A percentile compares a stretch with the other conserved stretches of the same genome.
Conservation (phyloP, 805 yeast species). For the Nakazawaea molendinolei region DNA sequence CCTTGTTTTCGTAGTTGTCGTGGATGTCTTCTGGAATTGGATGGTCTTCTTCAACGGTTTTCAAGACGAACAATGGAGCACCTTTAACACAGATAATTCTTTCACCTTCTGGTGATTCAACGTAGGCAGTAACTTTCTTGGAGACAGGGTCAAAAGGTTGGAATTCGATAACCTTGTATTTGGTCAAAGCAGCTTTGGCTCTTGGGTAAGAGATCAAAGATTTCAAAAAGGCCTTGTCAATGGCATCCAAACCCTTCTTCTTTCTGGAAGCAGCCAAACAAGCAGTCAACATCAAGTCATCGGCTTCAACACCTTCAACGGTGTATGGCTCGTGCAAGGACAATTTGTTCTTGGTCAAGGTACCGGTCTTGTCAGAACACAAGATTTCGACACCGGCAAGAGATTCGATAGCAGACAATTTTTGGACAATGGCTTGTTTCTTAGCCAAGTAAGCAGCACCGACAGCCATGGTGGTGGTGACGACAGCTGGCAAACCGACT, state of each 20-base stretch:
- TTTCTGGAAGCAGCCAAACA: constrained; percentile 97
- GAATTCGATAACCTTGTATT: constrained; percentile 92
- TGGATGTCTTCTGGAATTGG: constrained; percentile 91
- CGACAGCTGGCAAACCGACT: constrained; percentile 98
- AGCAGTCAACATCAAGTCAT: constrained; percentile 95
- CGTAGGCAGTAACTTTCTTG: constrained; percentile 91
- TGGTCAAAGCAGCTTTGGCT: constrained; percentile 87
- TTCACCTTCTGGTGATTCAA: constrained; percentile 94
- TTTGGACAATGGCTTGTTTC: constrained; percentile 96
- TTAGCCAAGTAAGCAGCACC: constrained; percentile 98
- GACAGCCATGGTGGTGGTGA: constrained; percentile 98
- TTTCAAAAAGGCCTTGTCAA: constrained; percentile 93
- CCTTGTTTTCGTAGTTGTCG: constrained; percentile 94
- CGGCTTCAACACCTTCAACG: constrained; percentile 94
- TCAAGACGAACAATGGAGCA: constrained; percentile 94
- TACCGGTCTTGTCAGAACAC: constrained; percentile 98
- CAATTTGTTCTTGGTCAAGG: constrained; percentile 94
- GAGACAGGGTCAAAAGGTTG: constrained; percentile 98
- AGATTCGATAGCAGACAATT: constrained; percentile 93
- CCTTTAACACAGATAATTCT: constrained; percentile 94
- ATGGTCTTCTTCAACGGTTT: constrained; percentile 96
- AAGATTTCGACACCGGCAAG: constrained; percentile 96
- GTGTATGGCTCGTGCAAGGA: constrained; percentile 96
- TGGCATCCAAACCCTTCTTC: constrained; percentile 97
- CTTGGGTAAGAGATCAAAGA: constrained; percentile 83